These are phyloP conservation scores for Paecilomyces sp. DNA, from an alignment of 2,329 filamentous ascomycete species.

Conservation along the genomic window DNA sequence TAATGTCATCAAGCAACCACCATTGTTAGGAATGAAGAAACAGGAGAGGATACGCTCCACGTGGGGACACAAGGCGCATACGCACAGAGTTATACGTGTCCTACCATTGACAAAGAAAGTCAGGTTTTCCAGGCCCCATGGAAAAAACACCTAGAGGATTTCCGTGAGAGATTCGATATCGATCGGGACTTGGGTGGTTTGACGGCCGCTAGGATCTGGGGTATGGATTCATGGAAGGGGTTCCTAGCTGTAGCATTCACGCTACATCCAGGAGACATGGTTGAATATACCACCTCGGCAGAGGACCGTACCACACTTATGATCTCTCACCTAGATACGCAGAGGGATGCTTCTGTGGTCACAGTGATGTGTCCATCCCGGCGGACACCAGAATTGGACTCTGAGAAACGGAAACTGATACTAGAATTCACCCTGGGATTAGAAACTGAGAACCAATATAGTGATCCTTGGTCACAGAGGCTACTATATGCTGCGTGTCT, in stretches of 20 bases:
- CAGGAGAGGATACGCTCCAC: slow-evolving; percentile 16
- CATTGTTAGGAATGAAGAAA: slow-evolving; percentile 6
- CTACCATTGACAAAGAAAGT: slow-evolving; percentile 2
- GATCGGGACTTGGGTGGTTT: slow-evolving; percentile 44
- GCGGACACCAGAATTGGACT: slow-evolving; percentile 8
- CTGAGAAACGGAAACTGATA: slow-evolving; percentile 14
- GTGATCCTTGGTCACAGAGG: slow-evolving; percentile 18
- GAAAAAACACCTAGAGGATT: slow-evolving; percentile 21
- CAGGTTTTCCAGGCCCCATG: slow-evolving; percentile 14
- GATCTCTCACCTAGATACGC: slow-evolving; percentile 18
- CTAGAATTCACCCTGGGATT: slow-evolving; percentile 21
- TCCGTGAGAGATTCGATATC: slow-evolving; percentile 40
- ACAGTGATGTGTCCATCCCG: slow-evolving; percentile 8
- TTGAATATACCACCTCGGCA: slow-evolving; percentile 48
- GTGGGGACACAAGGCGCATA: slow-evolving; percentile 23
- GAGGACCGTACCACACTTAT: slow-evolving; percentile 37
- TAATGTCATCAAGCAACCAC: slow-evolving; percentile 20
- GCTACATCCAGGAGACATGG: slow-evolving; percentile 50
- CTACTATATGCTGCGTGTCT: slow-evolving; percentile 30
- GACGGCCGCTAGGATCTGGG: slow-evolving; percentile 47
- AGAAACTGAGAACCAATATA: slow-evolving; percentile 6
- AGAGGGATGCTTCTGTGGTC: slow-evolving; percentile 6
- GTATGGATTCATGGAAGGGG: slow-evolving; percentile 43
- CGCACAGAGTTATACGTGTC: slow-evolving; percentile 10
- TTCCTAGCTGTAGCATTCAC: slow-evolving; percentile 44